phyloP scores from a whole-genome alignment of 2,329 filamentous ascomycete genomes.

The Stagonosporopsis tanaceti region DNA sequence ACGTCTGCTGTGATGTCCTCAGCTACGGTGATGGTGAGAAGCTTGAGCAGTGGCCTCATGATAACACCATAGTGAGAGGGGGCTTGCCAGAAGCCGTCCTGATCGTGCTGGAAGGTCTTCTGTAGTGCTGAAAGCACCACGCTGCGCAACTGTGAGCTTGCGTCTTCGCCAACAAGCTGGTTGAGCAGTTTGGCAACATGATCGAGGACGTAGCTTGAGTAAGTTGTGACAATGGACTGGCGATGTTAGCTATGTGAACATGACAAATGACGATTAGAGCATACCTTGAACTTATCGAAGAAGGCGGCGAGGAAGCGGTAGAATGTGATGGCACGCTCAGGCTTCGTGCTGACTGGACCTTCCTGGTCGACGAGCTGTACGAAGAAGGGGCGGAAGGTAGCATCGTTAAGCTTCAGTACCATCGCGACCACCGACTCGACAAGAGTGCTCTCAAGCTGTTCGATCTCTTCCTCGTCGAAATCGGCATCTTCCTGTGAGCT shows the following conservation, averaged over 20 bases:
- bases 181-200: constrained; percentile 71
- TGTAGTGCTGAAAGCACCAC: constrained; percentile 75
- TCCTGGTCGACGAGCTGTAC: constrained; percentile 83
- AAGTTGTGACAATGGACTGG: constrained; percentile 88
- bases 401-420: constrained; percentile 96
- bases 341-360: constrained; percentile 25
- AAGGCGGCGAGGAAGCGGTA: constrained; percentile 83
- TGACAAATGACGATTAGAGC: constrained; percentile 15
- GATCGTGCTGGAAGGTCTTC: constrained; percentile 84
- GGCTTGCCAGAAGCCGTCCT: constrained; percentile 95
- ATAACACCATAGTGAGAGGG: constrained; percentile 84
- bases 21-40: constrained; percentile 53
- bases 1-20: constrained; percentile 59
- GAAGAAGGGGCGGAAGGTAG: constrained; percentile 91
- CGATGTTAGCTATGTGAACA: constrained; percentile 4
- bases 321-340: constrained; percentile 71
- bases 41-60: constrained; percentile 71
- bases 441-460: constrained; percentile 68
- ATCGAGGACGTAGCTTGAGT: constrained; percentile 85
- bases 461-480: constrained; percentile 60
- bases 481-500: constrained; percentile 49
- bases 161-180: constrained; percentile 48
- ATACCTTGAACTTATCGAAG: constrained; percentile 79
- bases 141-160: constrained; percentile 68
- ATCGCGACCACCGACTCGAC: constrained; percentile 82